Evolutionary conservation across 2,329 filamentous ascomycete genomes (phyloP).

Genomic region (Aureobasidium leucospermi): DNA sequence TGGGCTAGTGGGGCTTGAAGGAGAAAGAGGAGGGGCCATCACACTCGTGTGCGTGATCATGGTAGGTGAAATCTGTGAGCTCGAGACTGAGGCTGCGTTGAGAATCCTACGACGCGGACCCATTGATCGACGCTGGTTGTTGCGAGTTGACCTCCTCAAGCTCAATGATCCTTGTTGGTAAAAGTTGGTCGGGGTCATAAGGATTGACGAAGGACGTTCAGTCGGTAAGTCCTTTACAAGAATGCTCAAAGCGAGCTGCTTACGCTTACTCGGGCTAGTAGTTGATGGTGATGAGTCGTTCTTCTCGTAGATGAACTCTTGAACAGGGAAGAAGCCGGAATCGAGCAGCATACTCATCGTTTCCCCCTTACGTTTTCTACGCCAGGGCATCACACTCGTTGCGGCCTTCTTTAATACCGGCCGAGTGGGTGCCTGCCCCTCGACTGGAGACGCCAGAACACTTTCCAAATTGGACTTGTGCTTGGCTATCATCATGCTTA

Average conservation of each 20-base stretch:
- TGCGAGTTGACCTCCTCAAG: background rate
- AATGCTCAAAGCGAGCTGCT: slow-evolving; percentile 9
- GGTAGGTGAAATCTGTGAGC: background rate
- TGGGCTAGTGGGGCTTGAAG: background rate
- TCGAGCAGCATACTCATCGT: slow-evolving; percentile 27
- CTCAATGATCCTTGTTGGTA: background rate
- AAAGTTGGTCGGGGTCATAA: slow-evolving; percentile 6
- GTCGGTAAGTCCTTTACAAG: slow-evolving; percentile 5
- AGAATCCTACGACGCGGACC: background rate
- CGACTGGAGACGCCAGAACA: background rate
- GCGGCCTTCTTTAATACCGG: background rate
- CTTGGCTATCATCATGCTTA: background rate
- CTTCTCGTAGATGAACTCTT: slow-evolving; percentile 6
- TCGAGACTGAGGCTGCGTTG: background rate
- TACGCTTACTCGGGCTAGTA: background rate
- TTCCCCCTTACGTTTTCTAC: slow-evolving; percentile 13
- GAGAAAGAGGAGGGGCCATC: background rate
- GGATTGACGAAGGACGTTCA: slow-evolving; percentile 1
- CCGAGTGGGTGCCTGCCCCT: background rate
- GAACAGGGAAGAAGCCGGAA: slow-evolving; percentile 22
- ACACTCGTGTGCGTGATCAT: background rate
- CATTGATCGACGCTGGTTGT: background rate
- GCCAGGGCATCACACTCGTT: slow-evolving; percentile 10
- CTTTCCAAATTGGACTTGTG: background rate
- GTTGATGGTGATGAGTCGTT: background rate